These are phyloP conservation scores for Penicillium roqueforti DNA, from an alignment of 495 filamentous ascomycete genomes.

Conservation along the genomic window DNA sequence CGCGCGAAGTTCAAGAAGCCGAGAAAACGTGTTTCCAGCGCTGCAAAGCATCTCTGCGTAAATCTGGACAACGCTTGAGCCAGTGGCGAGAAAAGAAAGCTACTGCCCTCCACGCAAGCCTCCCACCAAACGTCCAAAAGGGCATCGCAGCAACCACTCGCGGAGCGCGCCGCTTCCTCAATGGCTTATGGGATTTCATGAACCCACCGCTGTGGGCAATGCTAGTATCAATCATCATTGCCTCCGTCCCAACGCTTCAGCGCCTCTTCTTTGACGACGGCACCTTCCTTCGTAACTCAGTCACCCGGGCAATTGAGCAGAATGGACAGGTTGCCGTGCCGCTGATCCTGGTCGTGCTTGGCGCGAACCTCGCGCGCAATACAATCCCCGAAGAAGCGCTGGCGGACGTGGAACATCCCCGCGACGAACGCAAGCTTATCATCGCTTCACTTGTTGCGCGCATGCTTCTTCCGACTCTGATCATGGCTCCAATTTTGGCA, in stretches of 20 bases:
- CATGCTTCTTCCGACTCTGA: constrained; percentile 86
- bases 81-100: constrained; percentile 24
- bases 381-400: constrained; percentile 56
- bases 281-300: constrained; percentile 87
- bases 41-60: constrained; percentile 22
- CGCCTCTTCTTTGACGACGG: constrained; percentile 81
- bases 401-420: constrained; percentile 54
- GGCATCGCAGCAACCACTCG: constrained; percentile 41
- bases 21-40: constrained; percentile 23
- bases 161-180: constrained; percentile 49
- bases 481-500: constrained; percentile 92
- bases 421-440: constrained; percentile 73
- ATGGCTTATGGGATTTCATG: constrained; percentile 86
- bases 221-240: constrained; percentile 81
- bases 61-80: constrained; percentile 13
- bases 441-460: constrained; percentile 80
- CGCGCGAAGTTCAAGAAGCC: constrained; percentile 13
- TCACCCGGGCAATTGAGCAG: constrained; percentile 80
- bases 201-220: constrained; percentile 98
- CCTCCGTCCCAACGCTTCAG: constrained; percentile 83
- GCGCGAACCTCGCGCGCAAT: constrained; percentile 82
- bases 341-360: constrained; percentile 92
- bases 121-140: constrained; percentile 59
- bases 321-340: constrained; percentile 90
- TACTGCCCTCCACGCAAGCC: constrained; percentile 32